Evolutionary conservation across 129 eudicot genomes (phyloP).

Genomic region (Tanacetum coccineum): DNA sequence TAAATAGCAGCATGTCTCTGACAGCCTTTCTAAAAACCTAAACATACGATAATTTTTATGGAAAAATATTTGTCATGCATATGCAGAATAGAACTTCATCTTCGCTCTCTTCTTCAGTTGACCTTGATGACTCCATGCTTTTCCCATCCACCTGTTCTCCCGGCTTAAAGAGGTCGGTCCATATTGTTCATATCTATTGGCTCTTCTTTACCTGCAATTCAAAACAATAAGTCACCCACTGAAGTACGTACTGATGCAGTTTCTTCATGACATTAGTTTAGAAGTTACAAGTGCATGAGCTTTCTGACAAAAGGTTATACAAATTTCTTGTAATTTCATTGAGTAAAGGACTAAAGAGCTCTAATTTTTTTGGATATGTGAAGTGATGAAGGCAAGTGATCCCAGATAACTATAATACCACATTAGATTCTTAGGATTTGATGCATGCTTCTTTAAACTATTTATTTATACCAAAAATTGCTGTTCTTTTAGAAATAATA

Average conservation of each 20-base stretch:
- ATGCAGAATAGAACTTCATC: constrained; percentile 52
- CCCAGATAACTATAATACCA: too few species aligned
- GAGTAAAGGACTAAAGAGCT: too few species aligned
- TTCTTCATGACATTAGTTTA: too few species aligned
- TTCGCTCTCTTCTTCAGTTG: constrained; percentile 78
- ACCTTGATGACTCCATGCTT: constrained; percentile 63
- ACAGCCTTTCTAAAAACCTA: too few species aligned
- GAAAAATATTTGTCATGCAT: constrained; percentile 9
- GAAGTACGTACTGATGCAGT: constrained; percentile 14
- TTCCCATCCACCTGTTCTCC: constrained; percentile 65
- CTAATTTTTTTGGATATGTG: too few species aligned
- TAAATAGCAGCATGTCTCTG: too few species aligned
- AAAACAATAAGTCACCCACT: constrained; percentile 36
- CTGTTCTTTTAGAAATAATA: constrained; percentile 15
- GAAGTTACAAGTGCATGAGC: too few species aligned
- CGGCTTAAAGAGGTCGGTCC: constrained; percentile 42
- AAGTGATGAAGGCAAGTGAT: too few species aligned
- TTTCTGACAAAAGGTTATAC: too few species aligned
- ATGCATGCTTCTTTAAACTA: too few species aligned
- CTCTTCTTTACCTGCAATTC: constrained; percentile 67
- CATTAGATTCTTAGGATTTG: too few species aligned
- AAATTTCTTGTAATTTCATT: too few species aligned
- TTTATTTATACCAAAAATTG: constrained; percentile 7
- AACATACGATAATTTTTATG: constrained; percentile 2
- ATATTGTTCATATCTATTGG: constrained; percentile 33